phyloP scores from a whole-genome alignment of 2,329 filamentous ascomycete species.

The Aspergillus ochraceoroseus region DNA sequence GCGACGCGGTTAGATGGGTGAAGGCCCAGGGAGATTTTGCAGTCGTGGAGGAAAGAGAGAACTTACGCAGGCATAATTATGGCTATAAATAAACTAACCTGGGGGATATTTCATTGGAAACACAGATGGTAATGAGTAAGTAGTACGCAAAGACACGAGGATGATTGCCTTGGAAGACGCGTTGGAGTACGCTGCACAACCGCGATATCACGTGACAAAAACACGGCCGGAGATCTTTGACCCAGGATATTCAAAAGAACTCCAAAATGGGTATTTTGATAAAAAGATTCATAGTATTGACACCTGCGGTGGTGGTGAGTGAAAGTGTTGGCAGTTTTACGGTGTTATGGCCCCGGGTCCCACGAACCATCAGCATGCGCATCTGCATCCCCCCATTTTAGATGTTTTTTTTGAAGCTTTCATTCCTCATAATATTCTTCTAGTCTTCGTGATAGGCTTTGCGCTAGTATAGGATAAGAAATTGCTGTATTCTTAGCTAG shows the following conservation, averaged over 20 bases:
- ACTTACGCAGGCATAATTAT: slow-evolving; percentile 48
- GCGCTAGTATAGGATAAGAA: neutral
- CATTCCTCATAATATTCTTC: too few relatives aligned
- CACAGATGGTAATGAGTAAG: neutral
- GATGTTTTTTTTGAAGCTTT: too few relatives aligned
- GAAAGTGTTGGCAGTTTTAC: too few relatives aligned
- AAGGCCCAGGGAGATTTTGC: slow-evolving; percentile 1
- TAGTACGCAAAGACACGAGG: neutral
- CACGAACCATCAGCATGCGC: too few relatives aligned
- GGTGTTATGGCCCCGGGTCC: too few relatives aligned
- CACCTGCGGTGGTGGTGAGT: too few relatives aligned
- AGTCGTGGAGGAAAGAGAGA: neutral
- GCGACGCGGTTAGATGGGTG: slow-evolving; percentile 21
- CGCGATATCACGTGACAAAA: slow-evolving; percentile 34
- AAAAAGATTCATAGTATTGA: too few relatives aligned
- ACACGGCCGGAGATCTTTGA: neutral
- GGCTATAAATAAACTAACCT: slow-evolving; percentile 9
- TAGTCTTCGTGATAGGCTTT: too few relatives aligned
- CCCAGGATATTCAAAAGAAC: neutral
- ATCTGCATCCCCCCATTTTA: too few relatives aligned
- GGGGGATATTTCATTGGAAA: slow-evolving; percentile 9
- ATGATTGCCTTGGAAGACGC: slow-evolving; percentile 17
- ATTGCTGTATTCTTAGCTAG: neutral
- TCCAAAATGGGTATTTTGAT: neutral
- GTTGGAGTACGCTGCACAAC: slow-evolving; percentile 23